These are phyloP conservation scores for Fusarium sp. DNA, from an alignment of 2,329 filamentous ascomycete species.

Conservation along the genomic window DNA sequence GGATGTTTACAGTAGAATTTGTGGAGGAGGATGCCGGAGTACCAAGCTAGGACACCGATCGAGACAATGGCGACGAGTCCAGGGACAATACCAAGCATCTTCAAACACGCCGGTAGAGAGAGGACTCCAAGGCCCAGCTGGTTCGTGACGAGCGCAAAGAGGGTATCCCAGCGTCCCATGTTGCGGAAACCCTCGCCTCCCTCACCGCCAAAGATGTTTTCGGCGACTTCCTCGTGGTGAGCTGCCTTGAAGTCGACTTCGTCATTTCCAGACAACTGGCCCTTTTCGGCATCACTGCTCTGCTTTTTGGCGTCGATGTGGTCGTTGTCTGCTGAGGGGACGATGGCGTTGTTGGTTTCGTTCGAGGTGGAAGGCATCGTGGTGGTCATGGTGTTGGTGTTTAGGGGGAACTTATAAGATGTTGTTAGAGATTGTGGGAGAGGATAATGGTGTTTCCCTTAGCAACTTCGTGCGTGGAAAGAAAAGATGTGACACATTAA, in stretches of 20 bases:
- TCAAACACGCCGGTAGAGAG: slow-evolving; percentile 68
- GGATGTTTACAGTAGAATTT: slow-evolving; percentile 71
- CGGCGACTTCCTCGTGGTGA: background rate
- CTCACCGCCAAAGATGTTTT: slow-evolving; percentile 8
- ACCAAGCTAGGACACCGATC: slow-evolving; percentile 69
- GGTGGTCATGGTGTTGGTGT: background rate
- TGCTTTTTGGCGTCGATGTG: background rate
- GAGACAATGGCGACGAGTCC: slow-evolving; percentile 71
- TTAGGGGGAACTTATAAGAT: background rate
- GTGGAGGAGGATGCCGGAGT: slow-evolving; percentile 55
- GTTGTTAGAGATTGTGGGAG: background rate
- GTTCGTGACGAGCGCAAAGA: slow-evolving; percentile 30
- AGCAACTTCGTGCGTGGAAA: background rate
- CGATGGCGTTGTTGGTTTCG: background rate
- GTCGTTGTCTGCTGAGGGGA: background rate
- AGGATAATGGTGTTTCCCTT: background rate
- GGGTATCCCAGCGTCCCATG: slow-evolving; percentile 25
- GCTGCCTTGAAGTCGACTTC: slow-evolving; percentile 1
- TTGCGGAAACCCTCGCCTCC: slow-evolving; percentile 25
- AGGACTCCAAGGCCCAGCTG: slow-evolving; percentile 30
- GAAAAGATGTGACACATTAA: background rate
- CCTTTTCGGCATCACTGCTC: background rate
- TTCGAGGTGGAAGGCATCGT: background rate
- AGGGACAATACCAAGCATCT: slow-evolving; percentile 68
- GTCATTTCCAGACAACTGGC: background rate